Evolutionary conservation across 768 basidiomycete genomes (phyloP).

Genomic region (Hericium coralloides): DNA sequence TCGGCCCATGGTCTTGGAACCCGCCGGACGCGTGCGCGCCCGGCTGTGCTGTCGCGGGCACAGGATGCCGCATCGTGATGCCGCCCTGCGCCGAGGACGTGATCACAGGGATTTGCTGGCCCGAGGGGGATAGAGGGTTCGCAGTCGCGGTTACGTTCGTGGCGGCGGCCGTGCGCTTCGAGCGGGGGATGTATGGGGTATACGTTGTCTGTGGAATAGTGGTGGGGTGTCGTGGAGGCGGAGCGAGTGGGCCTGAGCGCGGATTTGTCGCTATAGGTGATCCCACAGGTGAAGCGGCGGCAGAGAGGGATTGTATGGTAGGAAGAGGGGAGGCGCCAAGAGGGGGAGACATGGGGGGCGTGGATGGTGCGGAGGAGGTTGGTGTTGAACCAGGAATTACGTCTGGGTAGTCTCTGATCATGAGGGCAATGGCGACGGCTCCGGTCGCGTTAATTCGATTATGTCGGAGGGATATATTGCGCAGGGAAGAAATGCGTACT

Average conservation of each 20-base stretch:
- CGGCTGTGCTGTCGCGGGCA: constrained; percentile 13
- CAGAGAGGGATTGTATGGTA: constrained; percentile 20
- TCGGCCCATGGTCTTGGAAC: constrained; percentile 38
- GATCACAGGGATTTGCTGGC: constrained; percentile 59
- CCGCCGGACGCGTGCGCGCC: constrained; percentile 4
- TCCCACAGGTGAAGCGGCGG: constrained; percentile 15
- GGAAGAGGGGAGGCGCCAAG: constrained; percentile 26
- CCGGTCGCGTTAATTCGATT: constrained; percentile 82
- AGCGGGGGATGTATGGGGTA: constrained; percentile 73
- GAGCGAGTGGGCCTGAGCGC: constrained; percentile 33
- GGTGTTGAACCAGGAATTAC: constrained; percentile 33
- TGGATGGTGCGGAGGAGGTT: constrained; percentile 18
- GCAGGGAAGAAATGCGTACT: constrained; percentile 74
- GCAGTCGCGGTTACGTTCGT: constrained; percentile 16
- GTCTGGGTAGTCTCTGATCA: constrained; percentile 96
- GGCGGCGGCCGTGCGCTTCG: constrained; percentile 34
- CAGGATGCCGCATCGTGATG: constrained; percentile 36
- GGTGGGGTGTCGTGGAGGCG: constrained; percentile 43
- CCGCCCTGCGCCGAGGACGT: constrained; percentile 45
- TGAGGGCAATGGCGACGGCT: constrained; percentile 85
- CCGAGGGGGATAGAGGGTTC: constrained; percentile 30
- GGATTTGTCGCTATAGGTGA: background rate
- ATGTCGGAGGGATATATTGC: constrained; percentile 83
- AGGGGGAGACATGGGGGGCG: constrained; percentile 20
- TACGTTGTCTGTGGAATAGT: constrained; percentile 61